Percentiles rank a stretch among this genome's conserved stretches.
Evolutionary conservation across 2,329 filamentous ascomycete species (phyloP).

Genomic region (Juglanconis juglandina): DNA sequence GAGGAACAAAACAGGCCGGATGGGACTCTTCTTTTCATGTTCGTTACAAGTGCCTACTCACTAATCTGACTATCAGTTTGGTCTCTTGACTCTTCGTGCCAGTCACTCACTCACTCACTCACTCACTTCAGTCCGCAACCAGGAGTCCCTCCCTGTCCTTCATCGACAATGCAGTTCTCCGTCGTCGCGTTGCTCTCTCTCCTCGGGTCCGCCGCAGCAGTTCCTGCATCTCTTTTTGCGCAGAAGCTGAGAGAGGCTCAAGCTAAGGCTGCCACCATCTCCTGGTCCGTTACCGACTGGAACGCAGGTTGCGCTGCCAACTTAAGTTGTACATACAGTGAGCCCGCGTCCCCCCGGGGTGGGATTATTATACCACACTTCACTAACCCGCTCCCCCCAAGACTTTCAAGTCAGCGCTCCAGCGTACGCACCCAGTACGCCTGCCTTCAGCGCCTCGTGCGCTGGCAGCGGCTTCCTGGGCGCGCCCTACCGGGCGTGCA

Average conservation of each 20-base stretch:
- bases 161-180: slow-evolving; percentile 8
- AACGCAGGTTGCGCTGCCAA: slow-evolving; percentile 7
- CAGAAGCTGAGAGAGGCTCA: background rate
- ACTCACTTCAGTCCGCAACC: background rate
- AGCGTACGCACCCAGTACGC: slow-evolving; percentile 1
- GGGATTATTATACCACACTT: no score
- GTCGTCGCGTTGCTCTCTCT: slow-evolving; percentile 4
- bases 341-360: background rate
- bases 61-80: no score
- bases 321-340: slow-evolving; percentile 13
- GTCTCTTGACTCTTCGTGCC: no score
- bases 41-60: no score
- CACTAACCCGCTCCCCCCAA: background rate
- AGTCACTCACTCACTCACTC: no score
- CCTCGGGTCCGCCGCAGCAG: slow-evolving; percentile 3
- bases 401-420: slow-evolving; percentile 11
- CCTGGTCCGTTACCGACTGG: slow-evolving; percentile 14
- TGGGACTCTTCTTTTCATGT: background rate
- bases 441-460: slow-evolving; percentile 10
- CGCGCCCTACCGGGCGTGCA: slow-evolving; percentile 1
- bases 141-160: background rate
- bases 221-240: background rate
- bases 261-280: background rate
- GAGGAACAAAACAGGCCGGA: background rate
- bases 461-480: background rate